phyloP scores from a whole-genome alignment of 148 eudicot species.

The Mesembryanthemum crystallinum region DNA sequence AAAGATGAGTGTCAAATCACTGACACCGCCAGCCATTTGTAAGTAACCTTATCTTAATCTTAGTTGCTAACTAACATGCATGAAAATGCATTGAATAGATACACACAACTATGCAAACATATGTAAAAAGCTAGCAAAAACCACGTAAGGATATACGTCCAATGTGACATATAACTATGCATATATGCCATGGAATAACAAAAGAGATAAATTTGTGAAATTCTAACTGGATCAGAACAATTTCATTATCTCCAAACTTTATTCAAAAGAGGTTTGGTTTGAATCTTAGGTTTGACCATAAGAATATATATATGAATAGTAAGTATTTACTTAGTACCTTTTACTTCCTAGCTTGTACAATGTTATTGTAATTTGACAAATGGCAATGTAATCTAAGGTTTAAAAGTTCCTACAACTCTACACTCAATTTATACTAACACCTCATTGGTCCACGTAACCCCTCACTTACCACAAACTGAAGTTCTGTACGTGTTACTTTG shows the following conservation, averaged over 20 bases:
- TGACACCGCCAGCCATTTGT: too few species aligned
- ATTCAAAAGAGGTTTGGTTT: constrained; percentile 2
- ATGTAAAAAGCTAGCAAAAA: neutral
- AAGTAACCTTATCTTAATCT: too few species aligned
- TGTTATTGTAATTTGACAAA: constrained; percentile 20
- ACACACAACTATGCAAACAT: too few species aligned
- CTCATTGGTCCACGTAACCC: constrained; percentile 25
- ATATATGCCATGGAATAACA: neutral
- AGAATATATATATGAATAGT: constrained; percentile 3
- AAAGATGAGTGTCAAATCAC: too few species aligned
- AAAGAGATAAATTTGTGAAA: neutral
- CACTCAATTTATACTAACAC: constrained; percentile 14
- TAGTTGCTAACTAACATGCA: too few species aligned
- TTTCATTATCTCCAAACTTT: neutral
- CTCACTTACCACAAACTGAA: neutral
- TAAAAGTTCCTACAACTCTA: neutral
- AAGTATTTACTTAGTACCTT: neutral
- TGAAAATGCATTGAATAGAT: too few species aligned
- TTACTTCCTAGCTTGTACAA: constrained; percentile 14
- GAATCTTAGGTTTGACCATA: constrained; percentile 11
- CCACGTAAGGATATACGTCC: constrained; percentile 8
- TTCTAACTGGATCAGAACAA: constrained; percentile 18
- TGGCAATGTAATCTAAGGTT: constrained; percentile 12
- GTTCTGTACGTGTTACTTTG: constrained; percentile 24
- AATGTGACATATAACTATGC: neutral